Percentiles rank a stretch among this genome's conserved stretches.
These are phyloP conservation scores for Wickerhamiella galacta DNA, from an alignment of 805 yeast species.

Conservation along the genomic window DNA sequence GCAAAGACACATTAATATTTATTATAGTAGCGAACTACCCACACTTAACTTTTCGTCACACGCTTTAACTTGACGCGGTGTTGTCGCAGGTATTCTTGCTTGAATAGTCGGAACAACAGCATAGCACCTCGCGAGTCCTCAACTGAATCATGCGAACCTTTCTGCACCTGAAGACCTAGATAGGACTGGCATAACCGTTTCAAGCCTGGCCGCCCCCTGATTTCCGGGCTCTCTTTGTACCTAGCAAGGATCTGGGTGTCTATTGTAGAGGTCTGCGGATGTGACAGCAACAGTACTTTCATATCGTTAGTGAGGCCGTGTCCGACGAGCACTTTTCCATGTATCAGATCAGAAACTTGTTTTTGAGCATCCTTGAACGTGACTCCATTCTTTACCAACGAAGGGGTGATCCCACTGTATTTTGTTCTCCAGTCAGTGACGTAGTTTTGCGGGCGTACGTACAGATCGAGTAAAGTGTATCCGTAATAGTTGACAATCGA, in stretches of 20 bases:
- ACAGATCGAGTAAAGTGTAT: slow-evolving; percentile 48
- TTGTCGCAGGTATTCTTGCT: slow-evolving; percentile 3
- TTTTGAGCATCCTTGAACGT: slow-evolving; percentile 50
- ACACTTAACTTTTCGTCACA: no score
- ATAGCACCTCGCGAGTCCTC: slow-evolving; percentile 85
- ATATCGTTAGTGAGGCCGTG: slow-evolving; percentile 76
- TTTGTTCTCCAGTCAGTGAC: slow-evolving; percentile 88
- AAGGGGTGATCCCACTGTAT: slow-evolving; percentile 73
- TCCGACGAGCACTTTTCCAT: slow-evolving; percentile 44
- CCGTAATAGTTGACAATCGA: slow-evolving; percentile 79
- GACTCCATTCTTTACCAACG: slow-evolving; percentile 50
- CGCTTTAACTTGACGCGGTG: neutral
- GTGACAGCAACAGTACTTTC: slow-evolving; percentile 46
- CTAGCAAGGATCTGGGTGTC: slow-evolving; percentile 56
- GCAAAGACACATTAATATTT: no score
- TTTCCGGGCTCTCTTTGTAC: slow-evolving; percentile 29
- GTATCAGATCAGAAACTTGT: slow-evolving; percentile 34
- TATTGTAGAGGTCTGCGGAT: slow-evolving; percentile 45
- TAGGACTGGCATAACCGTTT: slow-evolving; percentile 45
- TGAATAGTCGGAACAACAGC: slow-evolving; percentile 35
- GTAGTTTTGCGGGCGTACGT: slow-evolving; percentile 54
- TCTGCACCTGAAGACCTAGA: slow-evolving; percentile 46
- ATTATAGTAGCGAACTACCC: neutral
- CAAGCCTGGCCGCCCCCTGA: slow-evolving; percentile 34
- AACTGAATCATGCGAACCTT: slow-evolving; percentile 66